Percentiles rank a stretch among this genome's conserved stretches.
Evolutionary conservation across 2,329 filamentous ascomycete species (phyloP).

Genomic region (Tolypocladium endophyticum): DNA sequence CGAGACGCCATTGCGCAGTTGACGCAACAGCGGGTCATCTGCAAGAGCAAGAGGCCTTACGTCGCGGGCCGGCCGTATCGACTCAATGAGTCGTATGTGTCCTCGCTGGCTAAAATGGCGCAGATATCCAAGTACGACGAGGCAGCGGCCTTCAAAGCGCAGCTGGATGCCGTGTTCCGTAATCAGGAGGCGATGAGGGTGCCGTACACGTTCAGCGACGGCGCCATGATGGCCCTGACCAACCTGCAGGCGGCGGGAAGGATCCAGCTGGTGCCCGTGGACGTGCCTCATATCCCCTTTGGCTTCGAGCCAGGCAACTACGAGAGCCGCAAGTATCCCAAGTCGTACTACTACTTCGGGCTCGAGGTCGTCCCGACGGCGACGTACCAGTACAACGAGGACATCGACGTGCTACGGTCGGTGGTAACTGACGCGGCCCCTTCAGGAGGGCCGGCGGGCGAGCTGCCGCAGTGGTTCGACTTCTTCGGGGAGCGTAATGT

Average conservation of each 20-base stretch:
- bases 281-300: constrained; percentile 54
- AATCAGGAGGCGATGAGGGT: constrained; percentile 30
- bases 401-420: constrained; percentile 29
- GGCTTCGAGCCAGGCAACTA: constrained; percentile 64
- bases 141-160: constrained; percentile 48
- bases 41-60: constrained; percentile 47
- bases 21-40: constrained; percentile 42
- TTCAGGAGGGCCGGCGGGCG: constrained; percentile 26
- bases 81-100: constrained; percentile 48
- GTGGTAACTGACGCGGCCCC: constrained; percentile 30
- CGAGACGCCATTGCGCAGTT: constrained; percentile 37
- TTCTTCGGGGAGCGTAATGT: constrained; percentile 50
- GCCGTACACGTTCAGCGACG: constrained; percentile 50
- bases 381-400: constrained; percentile 45
- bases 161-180: constrained; percentile 46
- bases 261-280: constrained; percentile 39
- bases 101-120: constrained; percentile 45
- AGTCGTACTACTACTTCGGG: constrained; percentile 53
- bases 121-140: constrained; percentile 44
- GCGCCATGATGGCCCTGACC: constrained; percentile 54
- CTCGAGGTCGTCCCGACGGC: constrained; percentile 54
- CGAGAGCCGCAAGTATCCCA: constrained; percentile 57
- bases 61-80: constrained; percentile 51
- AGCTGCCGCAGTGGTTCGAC: constrained; percentile 63
- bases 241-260: constrained; percentile 53